Base-by-base conservation (phyloP, 805 yeast genomes). In the Zygosaccharomyces pseudorouxii region DNA sequence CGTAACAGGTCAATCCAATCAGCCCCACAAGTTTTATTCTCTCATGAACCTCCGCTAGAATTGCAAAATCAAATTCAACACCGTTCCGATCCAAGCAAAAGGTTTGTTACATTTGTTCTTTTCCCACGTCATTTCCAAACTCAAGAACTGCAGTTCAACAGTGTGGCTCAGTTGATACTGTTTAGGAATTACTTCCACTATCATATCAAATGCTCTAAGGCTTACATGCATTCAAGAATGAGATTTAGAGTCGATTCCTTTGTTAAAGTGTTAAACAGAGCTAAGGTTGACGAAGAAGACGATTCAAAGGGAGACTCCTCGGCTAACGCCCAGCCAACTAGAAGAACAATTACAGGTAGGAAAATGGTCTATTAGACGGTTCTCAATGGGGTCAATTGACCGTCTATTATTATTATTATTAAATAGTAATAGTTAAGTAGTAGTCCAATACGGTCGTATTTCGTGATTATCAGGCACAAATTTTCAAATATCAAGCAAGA, bases 211-310 rank as follows among this genome's bases (percentile, higher is more conserved):
- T 92, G 97, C 69, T 89, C 97, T 52, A 93, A 93, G 76, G 98
- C 99, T 30, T 93, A 87, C 71, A 82, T 93, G 84, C 99, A 93
- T 70, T 89, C 96, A 45, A 84, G 99, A 76, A 93, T 93, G 99
- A 82, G 99, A 70, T 88, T 76, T 71, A 80, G 99, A 62, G 98
- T 93, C 20, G 83, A 86, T 58, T 93, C 95, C 61, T 93, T 90
- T 74, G 79, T 90, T 65, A 93, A 93, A 76, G 92, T 93, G 28
- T 81, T 93, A 71, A 93, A 93, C 73, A 80, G 99, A 64, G 99
- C 99, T 27, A 89, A 90, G 71, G 92, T 97, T 23, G 99, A 93
- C 61, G 86, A 81, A 50, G 85, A 81, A 16, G 93, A 85, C 50
- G 85, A 80, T 49, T 89, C 64, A 14, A 48, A 51, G 37, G 37